phyloP scores from a whole-genome alignment of 2,329 filamentous ascomycete species.

The Colletotrichum spaethianum region DNA sequence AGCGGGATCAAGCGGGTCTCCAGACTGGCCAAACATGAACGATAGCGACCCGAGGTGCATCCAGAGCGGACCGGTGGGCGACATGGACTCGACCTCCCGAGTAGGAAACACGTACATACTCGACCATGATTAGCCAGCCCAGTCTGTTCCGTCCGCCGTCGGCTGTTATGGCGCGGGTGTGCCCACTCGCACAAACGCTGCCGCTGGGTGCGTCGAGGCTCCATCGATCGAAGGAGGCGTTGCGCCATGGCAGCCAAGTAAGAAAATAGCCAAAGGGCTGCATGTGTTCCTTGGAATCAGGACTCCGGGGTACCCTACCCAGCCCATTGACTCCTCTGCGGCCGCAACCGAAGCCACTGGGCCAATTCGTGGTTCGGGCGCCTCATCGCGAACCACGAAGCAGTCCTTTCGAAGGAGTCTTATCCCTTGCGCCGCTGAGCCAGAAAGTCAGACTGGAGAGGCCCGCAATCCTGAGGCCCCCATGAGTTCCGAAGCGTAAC shows the following conservation, averaged over 20 bases:
- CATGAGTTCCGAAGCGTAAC: neutral
- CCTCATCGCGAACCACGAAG: neutral
- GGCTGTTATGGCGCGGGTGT: neutral
- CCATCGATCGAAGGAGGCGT: neutral
- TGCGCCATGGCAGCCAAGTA: neutral
- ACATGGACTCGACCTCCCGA: neutral
- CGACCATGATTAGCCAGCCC: neutral
- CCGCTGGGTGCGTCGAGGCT: neutral
- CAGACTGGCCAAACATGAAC: neutral
- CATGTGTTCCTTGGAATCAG: neutral
- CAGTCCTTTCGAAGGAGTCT: constrained; percentile 1
- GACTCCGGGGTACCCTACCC: constrained; percentile 28
- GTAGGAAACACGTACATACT: too few species aligned
- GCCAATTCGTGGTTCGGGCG: too few species aligned
- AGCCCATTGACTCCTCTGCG: neutral
- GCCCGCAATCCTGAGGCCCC: neutral
- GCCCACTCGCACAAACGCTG: neutral
- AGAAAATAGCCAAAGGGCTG: neutral
- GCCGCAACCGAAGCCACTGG: constrained; percentile 21
- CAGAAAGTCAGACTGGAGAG: neutral
- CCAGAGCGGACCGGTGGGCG: neutral
- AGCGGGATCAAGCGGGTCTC: neutral
- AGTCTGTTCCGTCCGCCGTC: neutral
- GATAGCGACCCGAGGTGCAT: constrained; percentile 7
- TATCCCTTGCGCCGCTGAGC: constrained; percentile 11